Evolutionary conservation across 139 green algal species (phyloP), one percentile per base, ranked within the genome.

Genomic region (Choricystis sp.): DNA sequence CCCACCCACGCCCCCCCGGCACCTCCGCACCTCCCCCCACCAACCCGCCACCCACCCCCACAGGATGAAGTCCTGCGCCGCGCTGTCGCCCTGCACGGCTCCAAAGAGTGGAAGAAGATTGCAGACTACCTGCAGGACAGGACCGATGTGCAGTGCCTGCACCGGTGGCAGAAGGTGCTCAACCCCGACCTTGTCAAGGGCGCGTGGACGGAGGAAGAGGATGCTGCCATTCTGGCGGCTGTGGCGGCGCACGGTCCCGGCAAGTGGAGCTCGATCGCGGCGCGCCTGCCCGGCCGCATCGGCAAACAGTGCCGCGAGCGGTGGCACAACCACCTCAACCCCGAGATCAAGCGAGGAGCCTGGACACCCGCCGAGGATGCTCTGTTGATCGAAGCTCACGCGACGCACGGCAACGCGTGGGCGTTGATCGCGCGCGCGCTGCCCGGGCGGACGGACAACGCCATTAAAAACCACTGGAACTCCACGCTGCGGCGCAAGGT

Each of bases 401-500:
- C 49, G 3, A 64, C 74, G 64, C 64, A 74, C 24, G 72, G 72
- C 29, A 78, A 78, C 68, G 64, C 56, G 61, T 93, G 85, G 85
- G 83, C 85, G 0, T 67, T 78, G 56, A 87, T 93, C 40, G 77
- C 83, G 20, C 72, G 78, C 57, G 66, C 79, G 60, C 63, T 94
- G 59, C 74, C 77, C 19, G 84, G 84, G 19, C 71, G 74, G 25
- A 90, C 85, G 29, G 85, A 92, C 74, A 92, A 92, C 56, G 74
- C 84, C 2, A 89, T 92, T 61, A 92, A 92, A 65, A 92, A 92
- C 76, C 84, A 88, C 79, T 92, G 85, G 85, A 85, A 91, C 61
- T 69, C 72, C 31, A 90, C 76, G 24, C 48, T 88, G 57, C 69
- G 69, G 48, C 72, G 72, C 56, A 77, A 73, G 60, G 66, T 52